Conservation (phyloP, 495 filamentous ascomycete genomes). For the Neurospora sp. region DNA sequence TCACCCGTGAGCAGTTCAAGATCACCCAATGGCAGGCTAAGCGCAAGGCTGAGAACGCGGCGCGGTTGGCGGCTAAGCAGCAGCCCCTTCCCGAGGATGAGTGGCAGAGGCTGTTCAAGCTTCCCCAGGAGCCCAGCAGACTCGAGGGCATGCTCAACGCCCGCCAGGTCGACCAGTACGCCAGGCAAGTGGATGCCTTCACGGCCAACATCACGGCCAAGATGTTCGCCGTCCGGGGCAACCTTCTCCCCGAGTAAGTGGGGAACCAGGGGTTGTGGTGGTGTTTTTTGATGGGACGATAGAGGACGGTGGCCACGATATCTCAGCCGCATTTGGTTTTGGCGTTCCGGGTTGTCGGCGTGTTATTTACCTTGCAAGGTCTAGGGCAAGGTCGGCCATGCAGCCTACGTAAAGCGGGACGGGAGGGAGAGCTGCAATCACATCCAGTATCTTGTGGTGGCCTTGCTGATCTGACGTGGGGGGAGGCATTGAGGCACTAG, state of each 20-base stretch:
- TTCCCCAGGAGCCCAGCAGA: conserved; percentile 85
- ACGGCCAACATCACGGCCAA: conserved; percentile 81
- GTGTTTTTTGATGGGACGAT: conserved; percentile 5
- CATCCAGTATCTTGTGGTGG: neutral
- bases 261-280: conserved; percentile 3
- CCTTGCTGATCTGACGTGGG: neutral
- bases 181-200: conserved; percentile 94
- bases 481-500: neutral
- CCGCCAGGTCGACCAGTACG: conserved; percentile 95
- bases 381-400: conserved; percentile 7
- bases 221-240: conserved; percentile 95
- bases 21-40: conserved; percentile 93
- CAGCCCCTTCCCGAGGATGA: conserved; percentile 86
- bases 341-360: conserved; percentile 22
- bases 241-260: conserved; percentile 41
- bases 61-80: conserved; percentile 77
- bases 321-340: conserved; percentile 22
- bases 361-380: conserved; percentile 15
- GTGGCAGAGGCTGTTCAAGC: conserved; percentile 96
- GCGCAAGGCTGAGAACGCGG: conserved; percentile 88
- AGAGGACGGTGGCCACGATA: conserved; percentile 3
- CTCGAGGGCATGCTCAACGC: conserved; percentile 88
- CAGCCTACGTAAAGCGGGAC: conserved; percentile 4
- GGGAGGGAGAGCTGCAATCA: neutral
- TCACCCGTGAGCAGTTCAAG: conserved; percentile 93